These are phyloP conservation scores for Hypoxylon perforatum DNA, from an alignment of 495 filamentous ascomycete genomes.

Conservation along the genomic window DNA sequence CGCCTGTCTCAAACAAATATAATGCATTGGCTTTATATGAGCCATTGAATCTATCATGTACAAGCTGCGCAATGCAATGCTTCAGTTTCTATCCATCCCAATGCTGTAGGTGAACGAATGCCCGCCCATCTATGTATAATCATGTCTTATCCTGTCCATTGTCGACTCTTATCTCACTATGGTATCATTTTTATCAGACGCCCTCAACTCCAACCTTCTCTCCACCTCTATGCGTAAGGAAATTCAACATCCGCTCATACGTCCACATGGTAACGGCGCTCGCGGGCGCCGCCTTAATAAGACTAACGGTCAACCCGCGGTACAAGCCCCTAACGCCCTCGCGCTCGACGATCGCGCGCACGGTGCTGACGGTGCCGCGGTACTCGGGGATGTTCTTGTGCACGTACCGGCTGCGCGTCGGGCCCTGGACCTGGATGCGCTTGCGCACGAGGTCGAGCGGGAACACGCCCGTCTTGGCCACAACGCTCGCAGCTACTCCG, in stretches of 20 bases:
- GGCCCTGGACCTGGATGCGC: slow-evolving; percentile 93
- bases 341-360: slow-evolving; percentile 70
- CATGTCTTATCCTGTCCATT: not conserved
- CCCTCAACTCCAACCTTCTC: slow-evolving; percentile 19
- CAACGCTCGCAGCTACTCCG: slow-evolving; percentile 78
- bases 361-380: slow-evolving; percentile 70
- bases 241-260: slow-evolving; percentile 78
- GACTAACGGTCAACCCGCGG: slow-evolving; percentile 84
- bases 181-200: slow-evolving; percentile 9
- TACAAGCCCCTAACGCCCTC: slow-evolving; percentile 89
- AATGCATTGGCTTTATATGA: too few species aligned
- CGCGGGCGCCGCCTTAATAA: slow-evolving; percentile 93
- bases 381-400: slow-evolving; percentile 92
- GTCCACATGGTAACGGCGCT: slow-evolving; percentile 99
- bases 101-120: not conserved
- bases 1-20: too few species aligned
- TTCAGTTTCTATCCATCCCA: not conserved
- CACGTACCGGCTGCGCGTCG: slow-evolving; percentile 79
- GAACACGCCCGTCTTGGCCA: slow-evolving; percentile 90
- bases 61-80: too few species aligned
- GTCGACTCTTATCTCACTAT: too few species aligned
- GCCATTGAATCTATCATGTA: too few species aligned
- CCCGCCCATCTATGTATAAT: not conserved
- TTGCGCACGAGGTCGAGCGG: slow-evolving; percentile 95
- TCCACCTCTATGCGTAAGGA: slow-evolving; percentile 61